Evolutionary conservation across 1,284 basidiomycete species (phyloP).

Genomic region (Heimioporus punctisporus): DNA sequence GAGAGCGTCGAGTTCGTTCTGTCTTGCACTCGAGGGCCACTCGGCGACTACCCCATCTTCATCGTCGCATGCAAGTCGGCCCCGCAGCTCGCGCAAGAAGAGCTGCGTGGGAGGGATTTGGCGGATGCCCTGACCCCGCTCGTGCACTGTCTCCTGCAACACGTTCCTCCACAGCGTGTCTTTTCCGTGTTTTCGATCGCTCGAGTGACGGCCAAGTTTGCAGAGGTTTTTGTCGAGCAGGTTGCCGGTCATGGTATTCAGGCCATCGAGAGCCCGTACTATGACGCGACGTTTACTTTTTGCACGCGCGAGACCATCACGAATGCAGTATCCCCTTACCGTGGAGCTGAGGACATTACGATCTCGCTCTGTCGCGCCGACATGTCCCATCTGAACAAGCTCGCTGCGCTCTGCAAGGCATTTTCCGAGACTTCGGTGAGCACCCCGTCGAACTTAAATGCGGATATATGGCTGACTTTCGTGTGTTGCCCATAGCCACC

Average conservation of each 20-base stretch:
- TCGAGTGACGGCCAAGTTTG: conserved; percentile 49
- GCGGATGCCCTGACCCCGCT: conserved; percentile 37
- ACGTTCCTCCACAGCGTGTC: conserved; percentile 44
- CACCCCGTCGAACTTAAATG: conserved; percentile 8
- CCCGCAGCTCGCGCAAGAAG: conserved; percentile 27
- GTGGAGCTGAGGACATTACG: conserved; percentile 15
- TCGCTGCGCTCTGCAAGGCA: conserved; percentile 50
- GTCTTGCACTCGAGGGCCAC: conserved; percentile 52
- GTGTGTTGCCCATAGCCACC: conserved; percentile 48
- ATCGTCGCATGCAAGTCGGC: conserved; percentile 44
- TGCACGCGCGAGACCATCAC: conserved; percentile 49
- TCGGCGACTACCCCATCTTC: conserved; percentile 65
- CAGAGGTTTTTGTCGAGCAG: conserved; percentile 45
- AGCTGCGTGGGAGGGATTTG: conserved; percentile 28
- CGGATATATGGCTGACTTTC: not conserved
- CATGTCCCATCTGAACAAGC: conserved; percentile 39
- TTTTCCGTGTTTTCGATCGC: conserved; percentile 71
- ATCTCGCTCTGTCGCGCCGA: conserved; percentile 47
- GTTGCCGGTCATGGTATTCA: conserved; percentile 20
- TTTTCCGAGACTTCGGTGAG: conserved; percentile 65
- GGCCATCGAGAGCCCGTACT: conserved; percentile 47
- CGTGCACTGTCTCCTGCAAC: conserved; percentile 30
- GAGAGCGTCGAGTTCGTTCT: conserved; percentile 52
- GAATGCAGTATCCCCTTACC: conserved; percentile 13
- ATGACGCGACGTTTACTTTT: conserved; percentile 59